Conservation (phyloP, 306 rosid genomes). For the Carpinus viminea region DNA sequence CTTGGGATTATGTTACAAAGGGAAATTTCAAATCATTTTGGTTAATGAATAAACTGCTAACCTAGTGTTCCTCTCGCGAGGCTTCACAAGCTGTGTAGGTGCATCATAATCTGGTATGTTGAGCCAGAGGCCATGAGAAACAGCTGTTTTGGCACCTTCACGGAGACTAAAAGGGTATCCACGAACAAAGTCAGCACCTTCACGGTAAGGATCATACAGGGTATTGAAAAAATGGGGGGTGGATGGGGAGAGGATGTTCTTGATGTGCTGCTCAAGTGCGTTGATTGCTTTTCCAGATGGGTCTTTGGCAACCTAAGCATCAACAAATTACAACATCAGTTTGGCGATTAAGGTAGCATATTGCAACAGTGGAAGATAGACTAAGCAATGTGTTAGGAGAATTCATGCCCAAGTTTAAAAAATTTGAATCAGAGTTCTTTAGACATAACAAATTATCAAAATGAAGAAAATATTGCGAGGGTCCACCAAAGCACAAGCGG, state of each 20-base stretch:
- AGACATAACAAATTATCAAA: neutral
- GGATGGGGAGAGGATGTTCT: constrained; percentile 58
- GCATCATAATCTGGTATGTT: constrained; percentile 95
- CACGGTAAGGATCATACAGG: constrained; percentile 67
- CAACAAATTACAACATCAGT: neutral
- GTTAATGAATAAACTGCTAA: constrained; percentile 6
- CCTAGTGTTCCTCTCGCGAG: constrained; percentile 85
- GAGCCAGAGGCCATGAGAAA: constrained; percentile 92
- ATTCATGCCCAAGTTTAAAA: neutral
- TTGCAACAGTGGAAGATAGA: too few relatives aligned
- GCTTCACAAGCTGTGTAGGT: constrained; percentile 92
- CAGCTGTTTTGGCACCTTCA: constrained; percentile 78
- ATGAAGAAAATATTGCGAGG: neutral
- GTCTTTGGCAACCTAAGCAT: constrained; percentile 49
- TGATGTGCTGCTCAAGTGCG: constrained; percentile 61
- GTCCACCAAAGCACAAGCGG: neutral
- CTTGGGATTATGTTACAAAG: neutral
- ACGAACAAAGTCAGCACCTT: constrained; percentile 84
- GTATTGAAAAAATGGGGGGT: constrained; percentile 62
- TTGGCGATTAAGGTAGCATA: neutral
- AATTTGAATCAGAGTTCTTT: neutral
- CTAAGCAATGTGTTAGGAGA: too few relatives aligned
- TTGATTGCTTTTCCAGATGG: constrained; percentile 49
- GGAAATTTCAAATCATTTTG: neutral
- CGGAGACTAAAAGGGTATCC: constrained; percentile 95